Conservation (phyloP, 2,329 filamentous ascomycete species). For the Sporothrix brunneoviolacea region DNA sequence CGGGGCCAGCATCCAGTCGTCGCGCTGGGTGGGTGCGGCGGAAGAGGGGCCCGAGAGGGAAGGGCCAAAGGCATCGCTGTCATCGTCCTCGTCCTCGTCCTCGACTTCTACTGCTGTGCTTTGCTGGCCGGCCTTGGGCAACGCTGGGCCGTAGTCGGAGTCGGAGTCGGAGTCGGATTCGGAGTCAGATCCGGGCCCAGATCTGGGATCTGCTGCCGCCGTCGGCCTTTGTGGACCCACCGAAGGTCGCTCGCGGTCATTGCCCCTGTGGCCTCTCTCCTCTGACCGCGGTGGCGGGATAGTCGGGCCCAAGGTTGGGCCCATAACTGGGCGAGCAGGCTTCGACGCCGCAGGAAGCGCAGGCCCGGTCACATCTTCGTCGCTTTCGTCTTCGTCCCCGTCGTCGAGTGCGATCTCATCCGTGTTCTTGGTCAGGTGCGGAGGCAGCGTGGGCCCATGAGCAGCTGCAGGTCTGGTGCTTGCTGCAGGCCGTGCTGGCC, state of each 20-base stretch:
- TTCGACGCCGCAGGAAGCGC: not conserved
- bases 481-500: conserved; percentile 26
- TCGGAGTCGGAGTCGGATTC: conserved; percentile 34
- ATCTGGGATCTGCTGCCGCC: no score
- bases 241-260: conserved; percentile 23
- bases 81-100: conserved; percentile 27
- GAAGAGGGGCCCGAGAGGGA: conserved; percentile 32
- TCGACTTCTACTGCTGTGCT: not conserved
- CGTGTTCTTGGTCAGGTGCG: conserved; percentile 24
- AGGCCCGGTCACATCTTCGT: not conserved
- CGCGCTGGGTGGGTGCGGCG: conserved; percentile 54
- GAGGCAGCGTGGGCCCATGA: conserved; percentile 22
- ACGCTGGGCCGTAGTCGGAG: conserved; percentile 54
- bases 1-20: conserved; percentile 78
- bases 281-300: conserved; percentile 17
- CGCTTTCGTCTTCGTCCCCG: conserved; percentile 22
- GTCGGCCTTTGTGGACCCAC: conserved; percentile 38
- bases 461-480: no score
- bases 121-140: conserved; percentile 36
- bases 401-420: conserved; percentile 36
- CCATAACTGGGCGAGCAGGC: not conserved
- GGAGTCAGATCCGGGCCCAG: conserved; percentile 24
- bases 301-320: conserved; percentile 18
- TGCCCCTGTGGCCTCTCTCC: conserved; percentile 11
- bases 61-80: conserved; percentile 27